These are phyloP conservation scores for Sugiyamaella boreocaroliniensis DNA, from an alignment of 805 yeast species.

Conservation along the genomic window DNA sequence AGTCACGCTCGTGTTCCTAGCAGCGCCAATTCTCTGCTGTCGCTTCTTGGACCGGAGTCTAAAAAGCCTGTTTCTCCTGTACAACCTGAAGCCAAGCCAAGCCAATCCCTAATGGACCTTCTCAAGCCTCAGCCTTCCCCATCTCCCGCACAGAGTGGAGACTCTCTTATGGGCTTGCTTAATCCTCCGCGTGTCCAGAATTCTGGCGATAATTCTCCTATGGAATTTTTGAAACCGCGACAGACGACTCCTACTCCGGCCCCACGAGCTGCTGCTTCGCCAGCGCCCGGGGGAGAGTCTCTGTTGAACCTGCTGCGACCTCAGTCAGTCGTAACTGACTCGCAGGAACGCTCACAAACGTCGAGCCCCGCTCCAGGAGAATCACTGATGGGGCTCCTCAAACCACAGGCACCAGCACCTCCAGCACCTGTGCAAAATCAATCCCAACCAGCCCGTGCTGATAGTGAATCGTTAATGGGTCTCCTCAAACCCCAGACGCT, in stretches of 20 bases:
- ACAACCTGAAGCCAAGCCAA: not conserved
- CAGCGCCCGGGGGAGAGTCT: not conserved
- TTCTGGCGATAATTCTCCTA: not conserved
- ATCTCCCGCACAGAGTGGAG: not conserved
- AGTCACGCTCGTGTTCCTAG: not conserved
- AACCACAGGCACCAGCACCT: not conserved
- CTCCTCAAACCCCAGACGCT: not conserved
- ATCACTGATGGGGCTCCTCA: conserved; percentile 4
- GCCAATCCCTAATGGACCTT: conserved; percentile 5
- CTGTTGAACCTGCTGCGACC: conserved; percentile 1
- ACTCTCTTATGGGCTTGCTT: not conserved
- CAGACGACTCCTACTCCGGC: not conserved
- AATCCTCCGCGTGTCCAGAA: not conserved
- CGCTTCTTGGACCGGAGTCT: not conserved
- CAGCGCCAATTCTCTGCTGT: not conserved
- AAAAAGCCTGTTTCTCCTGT: not conserved
- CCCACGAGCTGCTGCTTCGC: not conserved
- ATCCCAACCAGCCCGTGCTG: not conserved
- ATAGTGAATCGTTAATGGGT: not conserved
- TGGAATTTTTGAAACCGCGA: conserved; percentile 3
- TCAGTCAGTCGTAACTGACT: not conserved
- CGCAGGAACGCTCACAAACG: not conserved
- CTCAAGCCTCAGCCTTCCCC: not conserved
- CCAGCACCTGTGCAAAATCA: not conserved
- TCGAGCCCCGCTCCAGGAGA: not conserved